phyloP scores from a whole-genome alignment of 306 rosid genomes.

The Carpinus viminea region DNA sequence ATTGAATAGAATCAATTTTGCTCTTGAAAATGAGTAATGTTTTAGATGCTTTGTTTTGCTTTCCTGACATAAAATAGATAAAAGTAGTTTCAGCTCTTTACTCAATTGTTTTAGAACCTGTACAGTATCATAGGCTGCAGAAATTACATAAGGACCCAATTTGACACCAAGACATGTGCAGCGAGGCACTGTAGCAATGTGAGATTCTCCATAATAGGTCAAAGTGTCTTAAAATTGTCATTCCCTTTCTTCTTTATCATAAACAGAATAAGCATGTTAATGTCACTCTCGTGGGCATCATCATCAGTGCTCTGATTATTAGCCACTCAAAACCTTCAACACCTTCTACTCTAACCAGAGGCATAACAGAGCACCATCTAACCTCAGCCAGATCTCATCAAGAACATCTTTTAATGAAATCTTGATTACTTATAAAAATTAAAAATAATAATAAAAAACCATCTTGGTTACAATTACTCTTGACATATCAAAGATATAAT shows the following conservation, averaged over 20 bases:
- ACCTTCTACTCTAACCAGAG: not conserved
- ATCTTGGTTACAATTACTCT: constrained; percentile 6
- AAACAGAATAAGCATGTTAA: not conserved
- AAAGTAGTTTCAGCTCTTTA: not conserved
- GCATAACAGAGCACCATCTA: not conserved
- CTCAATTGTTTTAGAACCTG: not conserved
- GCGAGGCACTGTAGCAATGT: not conserved
- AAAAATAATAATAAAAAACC: too few species aligned
- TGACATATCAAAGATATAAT: not conserved
- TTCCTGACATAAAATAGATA: not conserved
- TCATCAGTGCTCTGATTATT: constrained; percentile 2
- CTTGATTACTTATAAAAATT: too few species aligned
- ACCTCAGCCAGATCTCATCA: not conserved
- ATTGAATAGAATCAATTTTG: not conserved
- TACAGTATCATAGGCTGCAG: not conserved
- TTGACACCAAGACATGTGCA: not conserved
- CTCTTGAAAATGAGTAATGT: not conserved
- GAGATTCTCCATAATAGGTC: not conserved
- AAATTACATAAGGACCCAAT: not conserved
- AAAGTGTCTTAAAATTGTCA: not conserved
- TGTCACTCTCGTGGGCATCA: not conserved
- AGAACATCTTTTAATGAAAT: not conserved
- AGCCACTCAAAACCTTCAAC: not conserved
- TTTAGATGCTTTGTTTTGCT: not conserved
- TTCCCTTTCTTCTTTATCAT: not conserved